Evolutionary conservation across 176 grass and related monocot species (phyloP), one percentile per base, ranked within the genome.

Genomic region (Puccinellia tenuiflora): DNA sequence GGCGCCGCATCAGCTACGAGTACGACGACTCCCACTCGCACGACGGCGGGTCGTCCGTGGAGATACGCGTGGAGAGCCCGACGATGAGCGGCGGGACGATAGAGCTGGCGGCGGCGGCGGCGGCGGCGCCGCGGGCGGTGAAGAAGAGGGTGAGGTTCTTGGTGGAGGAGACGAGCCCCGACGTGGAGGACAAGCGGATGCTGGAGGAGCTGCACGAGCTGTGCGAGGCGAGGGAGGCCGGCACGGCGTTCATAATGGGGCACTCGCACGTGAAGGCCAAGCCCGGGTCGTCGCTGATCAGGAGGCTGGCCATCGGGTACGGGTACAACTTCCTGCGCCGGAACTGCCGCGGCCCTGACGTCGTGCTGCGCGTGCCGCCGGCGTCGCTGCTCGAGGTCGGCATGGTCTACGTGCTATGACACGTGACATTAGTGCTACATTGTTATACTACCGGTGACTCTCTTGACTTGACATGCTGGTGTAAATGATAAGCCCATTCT

Each of bases 331-430:
- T 99, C 74, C 70, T 99, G 78, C 85, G 89, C 6, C 90, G 90
- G 10, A 99, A 99, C 81, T 99, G 96, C 84, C 89, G 96, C 67
- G 91, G 96, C 1, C 87, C 96, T 0, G 96, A 99, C 65, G 96
- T 99, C 4, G 89, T 53, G 21, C 89, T 99, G 26, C 89, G 90
- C 63, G 91, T 99, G 81, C 96, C 96, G 4, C 96, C 96, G 33
- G 89, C 93, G 31, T 99, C 96, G 33, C 87, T 99, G 75, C 96
- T 99, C 18, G 96, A 99, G 93, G 96, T 99, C 17, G 96, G 96
- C 46, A 99, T 96, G 96, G 96, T 99, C 3, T 99, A 99, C 85
- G 96, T 99, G 43, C 83, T 99, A 28, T 68, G 46, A 79, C 24
- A 1, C 17, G 26, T 65, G 31, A 15, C 2, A 45, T 12, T 45